Percentiles rank a stretch among this genome's conserved stretches.
Evolutionary conservation across 129 eudicot genomes (phyloP).

Genomic region (Helianthus tuberosus): DNA sequence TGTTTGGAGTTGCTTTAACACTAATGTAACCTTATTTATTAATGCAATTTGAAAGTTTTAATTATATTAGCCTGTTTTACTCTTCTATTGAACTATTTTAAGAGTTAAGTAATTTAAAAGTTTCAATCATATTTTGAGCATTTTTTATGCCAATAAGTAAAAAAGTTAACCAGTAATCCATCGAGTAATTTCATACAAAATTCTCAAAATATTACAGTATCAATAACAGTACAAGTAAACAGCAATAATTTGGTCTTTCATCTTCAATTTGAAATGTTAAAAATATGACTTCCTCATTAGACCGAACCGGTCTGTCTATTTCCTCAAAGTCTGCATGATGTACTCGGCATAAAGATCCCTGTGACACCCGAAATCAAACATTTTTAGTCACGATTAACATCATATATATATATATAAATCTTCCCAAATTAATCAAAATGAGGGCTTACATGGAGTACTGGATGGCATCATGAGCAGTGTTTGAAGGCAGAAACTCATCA

Average conservation of each 20-base stretch:
- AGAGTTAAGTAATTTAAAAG: neutral
- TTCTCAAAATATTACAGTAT: neutral
- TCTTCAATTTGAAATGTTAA: constrained; percentile 11
- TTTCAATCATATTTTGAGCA: too few species aligned
- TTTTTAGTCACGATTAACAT: constrained; percentile 3
- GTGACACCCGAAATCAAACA: constrained; percentile 5
- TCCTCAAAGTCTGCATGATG: constrained; percentile 56
- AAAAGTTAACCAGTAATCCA: neutral
- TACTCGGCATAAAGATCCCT: constrained; percentile 77
- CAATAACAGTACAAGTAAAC: constrained; percentile 1
- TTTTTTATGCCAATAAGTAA: neutral
- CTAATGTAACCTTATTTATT: too few species aligned
- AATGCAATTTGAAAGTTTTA: too few species aligned
- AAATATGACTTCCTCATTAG: constrained; percentile 1
- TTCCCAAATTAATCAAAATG: neutral
- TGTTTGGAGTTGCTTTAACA: too few species aligned
- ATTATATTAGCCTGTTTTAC: neutral
- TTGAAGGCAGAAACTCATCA: constrained; percentile 64
- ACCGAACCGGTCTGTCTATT: constrained; percentile 18
- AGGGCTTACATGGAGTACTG: constrained; percentile 62
- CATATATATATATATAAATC: neutral
- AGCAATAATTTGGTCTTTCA: constrained; percentile 2
- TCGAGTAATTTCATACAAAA: neutral
- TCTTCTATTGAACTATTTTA: neutral
- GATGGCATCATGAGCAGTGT: constrained; percentile 56